phyloP scores from a whole-genome alignment of 371 early-diverging fungal species.

The Umbelopsis sp. region DNA sequence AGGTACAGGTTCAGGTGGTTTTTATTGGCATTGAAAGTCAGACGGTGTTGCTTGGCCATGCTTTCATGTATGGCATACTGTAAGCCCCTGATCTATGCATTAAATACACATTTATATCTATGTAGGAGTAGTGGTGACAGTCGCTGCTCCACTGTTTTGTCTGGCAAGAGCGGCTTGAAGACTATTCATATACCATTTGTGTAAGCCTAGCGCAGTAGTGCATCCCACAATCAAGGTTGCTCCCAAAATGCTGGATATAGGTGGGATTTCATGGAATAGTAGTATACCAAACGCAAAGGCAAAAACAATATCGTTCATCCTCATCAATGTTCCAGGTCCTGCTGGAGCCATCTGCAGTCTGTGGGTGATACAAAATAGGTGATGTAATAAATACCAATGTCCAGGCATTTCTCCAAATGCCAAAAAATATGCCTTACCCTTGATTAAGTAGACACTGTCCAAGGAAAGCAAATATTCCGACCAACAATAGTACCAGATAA shows the following conservation, averaged over 20 bases:
- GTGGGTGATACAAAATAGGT: not conserved
- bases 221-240: conserved; percentile 68
- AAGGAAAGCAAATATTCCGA: conserved; percentile 68
- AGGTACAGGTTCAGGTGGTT: not conserved
- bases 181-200: conserved; percentile 52
- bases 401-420: not conserved
- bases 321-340: conserved; percentile 78
- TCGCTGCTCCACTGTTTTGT: not conserved
- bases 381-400: too few relatives aligned
- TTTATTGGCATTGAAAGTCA: not conserved
- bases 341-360: conserved; percentile 75
- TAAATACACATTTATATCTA: not conserved
- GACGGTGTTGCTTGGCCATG: not conserved
- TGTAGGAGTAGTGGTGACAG: not conserved
- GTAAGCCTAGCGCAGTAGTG: conserved; percentile 68
- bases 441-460: conserved; percentile 79
- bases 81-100: not conserved
- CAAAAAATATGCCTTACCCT: conserved; percentile 41
- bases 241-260: conserved; percentile 58
- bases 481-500: conserved; percentile 39
- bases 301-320: conserved; percentile 82
- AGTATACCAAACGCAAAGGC: conserved; percentile 76
- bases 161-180: not conserved
- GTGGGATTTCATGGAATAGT: conserved; percentile 70
- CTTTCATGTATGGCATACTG: not conserved